Percentiles rank a stretch among this genome's conserved stretches.
Conservation (phyloP, 345 rosid species). For the Eucalyptus sp. region DNA sequence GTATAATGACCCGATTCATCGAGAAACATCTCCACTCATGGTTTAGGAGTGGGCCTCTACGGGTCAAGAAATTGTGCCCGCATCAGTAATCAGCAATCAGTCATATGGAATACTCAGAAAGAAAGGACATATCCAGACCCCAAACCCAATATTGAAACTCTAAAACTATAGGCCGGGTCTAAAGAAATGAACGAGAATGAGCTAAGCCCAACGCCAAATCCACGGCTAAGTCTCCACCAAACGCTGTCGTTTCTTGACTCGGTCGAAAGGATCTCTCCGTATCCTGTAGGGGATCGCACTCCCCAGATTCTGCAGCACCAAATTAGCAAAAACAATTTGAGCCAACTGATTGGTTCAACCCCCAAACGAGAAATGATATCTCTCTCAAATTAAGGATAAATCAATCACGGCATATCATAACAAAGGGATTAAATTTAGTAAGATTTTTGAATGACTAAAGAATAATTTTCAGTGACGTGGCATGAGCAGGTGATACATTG, state of each 20-base stretch:
- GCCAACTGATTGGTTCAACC: neutral
- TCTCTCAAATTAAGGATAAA: neutral
- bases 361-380: neutral
- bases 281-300: conserved; percentile 35
- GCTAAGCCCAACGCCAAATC: neutral
- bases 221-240: neutral
- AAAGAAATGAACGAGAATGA: neutral
- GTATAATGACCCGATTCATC: neutral
- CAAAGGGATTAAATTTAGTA: neutral
- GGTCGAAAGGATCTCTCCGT: neutral
- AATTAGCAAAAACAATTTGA: neutral
- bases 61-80: neutral
- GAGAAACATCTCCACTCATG: neutral
- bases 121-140: no score
- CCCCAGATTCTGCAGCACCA: conserved; percentile 27
- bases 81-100: no score
- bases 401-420: neutral
- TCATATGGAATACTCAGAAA: no score
- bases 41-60: rapidly evolving
- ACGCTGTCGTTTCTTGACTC: neutral
- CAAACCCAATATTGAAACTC: no score
- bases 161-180: neutral
- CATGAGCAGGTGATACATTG: no score
- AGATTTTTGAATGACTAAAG: rapidly evolving
- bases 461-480: no score